Evolutionary conservation across 352 stramenopile genomes (phyloP).

Genomic region (Blastocystis sp.): DNA sequence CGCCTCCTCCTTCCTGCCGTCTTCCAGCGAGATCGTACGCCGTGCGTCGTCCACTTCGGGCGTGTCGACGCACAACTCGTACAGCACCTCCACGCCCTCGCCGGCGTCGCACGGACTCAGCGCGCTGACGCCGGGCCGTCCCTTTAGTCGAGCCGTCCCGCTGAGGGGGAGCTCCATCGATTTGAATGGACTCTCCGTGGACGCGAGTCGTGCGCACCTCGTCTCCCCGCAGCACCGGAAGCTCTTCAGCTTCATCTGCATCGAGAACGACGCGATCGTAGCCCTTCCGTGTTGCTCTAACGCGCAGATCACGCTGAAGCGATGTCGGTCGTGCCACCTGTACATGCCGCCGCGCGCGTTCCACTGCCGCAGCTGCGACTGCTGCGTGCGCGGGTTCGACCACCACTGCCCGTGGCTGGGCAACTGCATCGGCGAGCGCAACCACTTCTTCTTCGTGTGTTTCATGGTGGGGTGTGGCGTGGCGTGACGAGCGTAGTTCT

Average conservation of each 20-base stretch:
- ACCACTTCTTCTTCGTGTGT: slow-evolving; percentile 89
- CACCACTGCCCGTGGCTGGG: slow-evolving; percentile 87
- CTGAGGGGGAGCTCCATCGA: no score
- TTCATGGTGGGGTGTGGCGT: background rate
- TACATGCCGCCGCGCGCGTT: slow-evolving; percentile 8
- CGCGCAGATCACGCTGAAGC: background rate
- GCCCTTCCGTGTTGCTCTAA: background rate
- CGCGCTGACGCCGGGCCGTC: no score
- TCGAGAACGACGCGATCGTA: background rate
- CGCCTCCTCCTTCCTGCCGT: no score
- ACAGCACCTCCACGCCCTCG: no score
- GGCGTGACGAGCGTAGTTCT: background rate
- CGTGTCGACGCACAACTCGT: no score
- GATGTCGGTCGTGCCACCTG: background rate
- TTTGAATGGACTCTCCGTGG: no score
- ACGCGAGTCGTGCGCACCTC: background rate
- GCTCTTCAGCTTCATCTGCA: no score
- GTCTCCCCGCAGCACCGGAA: no score
- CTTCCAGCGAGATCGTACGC: no score
- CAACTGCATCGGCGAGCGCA: slow-evolving; percentile 91
- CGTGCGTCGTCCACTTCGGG: no score
- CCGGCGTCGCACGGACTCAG: no score
- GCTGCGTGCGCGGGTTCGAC: slow-evolving; percentile 77
- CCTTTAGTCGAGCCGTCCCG: no score
- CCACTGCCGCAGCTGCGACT: slow-evolving; percentile 40